These are phyloP conservation scores for Lolium rigidum DNA, from an alignment of 176 grass and related monocot genomes.

Conservation along the genomic window DNA sequence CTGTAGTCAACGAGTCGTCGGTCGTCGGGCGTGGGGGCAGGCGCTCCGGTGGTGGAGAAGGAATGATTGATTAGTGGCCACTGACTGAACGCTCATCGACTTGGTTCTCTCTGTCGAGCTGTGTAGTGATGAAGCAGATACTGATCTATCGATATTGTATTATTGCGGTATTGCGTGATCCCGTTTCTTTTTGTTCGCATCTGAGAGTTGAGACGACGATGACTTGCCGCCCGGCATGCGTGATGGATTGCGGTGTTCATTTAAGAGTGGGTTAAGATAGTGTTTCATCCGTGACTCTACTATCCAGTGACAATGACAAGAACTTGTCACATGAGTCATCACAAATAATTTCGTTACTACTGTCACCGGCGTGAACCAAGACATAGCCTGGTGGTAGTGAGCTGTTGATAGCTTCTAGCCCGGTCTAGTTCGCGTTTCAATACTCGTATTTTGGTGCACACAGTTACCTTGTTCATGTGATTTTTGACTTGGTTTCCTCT, in stretches of 20 bases:
- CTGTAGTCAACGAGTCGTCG: slow-evolving; percentile 19
- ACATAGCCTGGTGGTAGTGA: too few species aligned
- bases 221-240: background rate
- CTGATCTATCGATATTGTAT: too few species aligned
- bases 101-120: background rate
- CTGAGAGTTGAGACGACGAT: background rate
- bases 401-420: too few species aligned
- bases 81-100: background rate
- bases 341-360: too few species aligned
- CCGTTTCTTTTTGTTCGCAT: background rate
- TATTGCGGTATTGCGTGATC: background rate
- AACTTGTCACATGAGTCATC: background rate
- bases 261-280: background rate
- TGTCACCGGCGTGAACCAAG: too few species aligned
- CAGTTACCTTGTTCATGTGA: too few species aligned
- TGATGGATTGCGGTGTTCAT: background rate
- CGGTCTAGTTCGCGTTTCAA: too few species aligned
- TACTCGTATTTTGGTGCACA: too few species aligned
- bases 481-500: too few species aligned
- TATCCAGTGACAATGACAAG: background rate
- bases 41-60: background rate
- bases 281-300: background rate
- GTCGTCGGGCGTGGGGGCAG: background rate
- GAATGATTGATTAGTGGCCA: background rate
- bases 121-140: background rate